Percentiles rank a stretch among this genome's conserved stretches.
These are phyloP conservation scores for Pholiota molesta DNA, from an alignment of 768 basidiomycete genomes.

Conservation along the genomic window DNA sequence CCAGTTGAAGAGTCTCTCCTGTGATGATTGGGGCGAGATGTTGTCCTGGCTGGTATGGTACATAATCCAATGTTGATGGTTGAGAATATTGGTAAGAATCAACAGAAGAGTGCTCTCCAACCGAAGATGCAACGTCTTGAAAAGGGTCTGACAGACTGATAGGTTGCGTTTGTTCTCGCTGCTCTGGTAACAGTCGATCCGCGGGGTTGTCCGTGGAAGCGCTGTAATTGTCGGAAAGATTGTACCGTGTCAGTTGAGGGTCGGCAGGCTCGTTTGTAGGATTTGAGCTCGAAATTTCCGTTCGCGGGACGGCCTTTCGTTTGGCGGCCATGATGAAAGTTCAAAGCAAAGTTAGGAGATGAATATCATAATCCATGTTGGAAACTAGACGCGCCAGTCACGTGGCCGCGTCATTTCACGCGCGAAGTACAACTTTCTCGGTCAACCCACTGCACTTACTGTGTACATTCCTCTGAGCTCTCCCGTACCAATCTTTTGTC, in stretches of 20 bases:
- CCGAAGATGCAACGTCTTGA: conserved; percentile 23
- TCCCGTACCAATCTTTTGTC: conserved; percentile 16
- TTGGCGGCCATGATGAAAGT: conserved; percentile 27
- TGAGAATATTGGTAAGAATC: conserved; percentile 16
- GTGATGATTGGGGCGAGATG: conserved; percentile 63
- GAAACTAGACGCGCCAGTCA: conserved; percentile 29
- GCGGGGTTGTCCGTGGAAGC: conserved; percentile 20
- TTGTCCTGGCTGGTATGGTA: conserved; percentile 64
- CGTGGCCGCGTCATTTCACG: conserved; percentile 22
- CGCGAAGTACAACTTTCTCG: too few relatives aligned
- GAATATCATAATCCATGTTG: not conserved
- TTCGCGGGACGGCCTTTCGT: conserved; percentile 37
- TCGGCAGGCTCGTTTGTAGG: conserved; percentile 27
- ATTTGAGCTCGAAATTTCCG: conserved; percentile 7
- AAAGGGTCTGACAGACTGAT: conserved; percentile 23
- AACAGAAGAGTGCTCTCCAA: conserved; percentile 20
- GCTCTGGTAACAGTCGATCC: conserved; percentile 22
- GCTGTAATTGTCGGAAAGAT: conserved; percentile 28
- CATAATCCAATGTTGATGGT: conserved; percentile 31
- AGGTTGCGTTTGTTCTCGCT: conserved; percentile 14
- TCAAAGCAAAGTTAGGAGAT: not conserved
- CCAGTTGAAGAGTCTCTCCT: conserved; percentile 63
- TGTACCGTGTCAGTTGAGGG: conserved; percentile 33
- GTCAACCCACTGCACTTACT: too few relatives aligned
- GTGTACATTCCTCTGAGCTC: too few relatives aligned